Base-by-base conservation (phyloP, 192 early-diverging fungal genomes). In the Backusella parvicylindrica region DNA sequence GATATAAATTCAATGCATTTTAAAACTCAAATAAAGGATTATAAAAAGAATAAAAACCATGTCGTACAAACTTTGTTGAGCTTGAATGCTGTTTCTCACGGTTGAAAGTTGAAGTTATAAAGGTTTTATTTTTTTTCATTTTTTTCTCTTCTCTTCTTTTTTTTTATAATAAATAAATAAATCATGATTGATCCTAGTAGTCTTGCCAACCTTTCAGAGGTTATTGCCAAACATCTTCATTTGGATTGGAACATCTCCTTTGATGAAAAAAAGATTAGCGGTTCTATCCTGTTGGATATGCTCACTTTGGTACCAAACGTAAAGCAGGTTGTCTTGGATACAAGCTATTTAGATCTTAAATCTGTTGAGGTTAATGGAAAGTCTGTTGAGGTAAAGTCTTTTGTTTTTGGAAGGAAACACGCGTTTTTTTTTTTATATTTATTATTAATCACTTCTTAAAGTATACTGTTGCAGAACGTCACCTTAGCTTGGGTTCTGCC, bases 161-260 rank as follows among this genome's bases (percentile, higher is more conserved):
- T 50, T 21, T 23, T 56, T 26, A 26, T 56, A 12, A 2, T 56
- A 26, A 26, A 8, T 38, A 38, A 38, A 38, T 9, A 38, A 56
- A 38, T 28, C 1, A 41, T 47, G 23, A 70, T 65, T 35, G 97
- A 98, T 81, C 95, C 95, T 35, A 96, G 89, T 77, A 93, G 93
- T 67, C 91, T 90, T 38, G 90, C 95, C 16, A 97, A 97, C 86
- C 86, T 92, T 35, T 81, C 87, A 79, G 87, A 93, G 53, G 82
- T 95, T n/a, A 72, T 83, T 47, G 90, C 92, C 18, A 86, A 73
- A 63, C 93, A 96, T 77, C 77, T 93, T 33, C 91, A 94, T 77
- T 85, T 99, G 75, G 79, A 88, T 76, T 87, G 95, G 30, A 81
- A 79, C 0, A 91, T 92, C 65, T 92, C 95, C 77, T 99, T 99